A percentile compares a stretch with the other conserved stretches of the same genome.
Evolutionary conservation across 306 rosid species (phyloP).

Genomic region (Quillaja saponaria): DNA sequence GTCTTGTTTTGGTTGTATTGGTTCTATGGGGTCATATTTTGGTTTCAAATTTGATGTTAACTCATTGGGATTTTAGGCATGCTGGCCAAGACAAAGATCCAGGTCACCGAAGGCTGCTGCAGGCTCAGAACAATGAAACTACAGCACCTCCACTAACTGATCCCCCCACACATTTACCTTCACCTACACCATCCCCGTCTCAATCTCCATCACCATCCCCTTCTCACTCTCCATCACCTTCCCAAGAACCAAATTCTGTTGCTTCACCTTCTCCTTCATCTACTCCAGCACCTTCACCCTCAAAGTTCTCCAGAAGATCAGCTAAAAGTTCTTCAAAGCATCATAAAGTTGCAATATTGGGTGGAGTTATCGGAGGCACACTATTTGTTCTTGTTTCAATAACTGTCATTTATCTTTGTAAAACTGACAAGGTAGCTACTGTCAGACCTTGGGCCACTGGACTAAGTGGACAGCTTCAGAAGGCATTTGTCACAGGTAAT

Average conservation of each 20-base stretch:
- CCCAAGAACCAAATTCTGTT: slow-evolving; percentile 18
- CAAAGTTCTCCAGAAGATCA: background rate
- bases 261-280: slow-evolving; percentile 33
- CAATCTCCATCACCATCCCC: background rate
- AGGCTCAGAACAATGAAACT: background rate
- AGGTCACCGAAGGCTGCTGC: slow-evolving; percentile 39
- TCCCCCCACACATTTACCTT: background rate
- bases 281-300: background rate
- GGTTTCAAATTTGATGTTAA: no score
- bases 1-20: no score
- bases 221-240: slow-evolving; percentile 3
- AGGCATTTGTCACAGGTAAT: slow-evolving; percentile 87
- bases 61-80: slow-evolving; percentile 37
- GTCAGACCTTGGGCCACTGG: slow-evolving; percentile 97
- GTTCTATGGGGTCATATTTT: no score
- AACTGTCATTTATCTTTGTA: slow-evolving; percentile 50
- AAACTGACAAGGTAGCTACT: slow-evolving; percentile 62
- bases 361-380: slow-evolving; percentile 50
- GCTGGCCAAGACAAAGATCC: slow-evolving; percentile 23
- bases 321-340: background rate
- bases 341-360: slow-evolving; percentile 31
- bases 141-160: background rate
- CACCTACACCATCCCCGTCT: background rate
- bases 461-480: slow-evolving; percentile 96
- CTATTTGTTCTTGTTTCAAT: slow-evolving; percentile 37